Evolutionary conservation across 2,329 filamentous ascomycete species (phyloP).

Genomic region (Alternaria rosae): DNA sequence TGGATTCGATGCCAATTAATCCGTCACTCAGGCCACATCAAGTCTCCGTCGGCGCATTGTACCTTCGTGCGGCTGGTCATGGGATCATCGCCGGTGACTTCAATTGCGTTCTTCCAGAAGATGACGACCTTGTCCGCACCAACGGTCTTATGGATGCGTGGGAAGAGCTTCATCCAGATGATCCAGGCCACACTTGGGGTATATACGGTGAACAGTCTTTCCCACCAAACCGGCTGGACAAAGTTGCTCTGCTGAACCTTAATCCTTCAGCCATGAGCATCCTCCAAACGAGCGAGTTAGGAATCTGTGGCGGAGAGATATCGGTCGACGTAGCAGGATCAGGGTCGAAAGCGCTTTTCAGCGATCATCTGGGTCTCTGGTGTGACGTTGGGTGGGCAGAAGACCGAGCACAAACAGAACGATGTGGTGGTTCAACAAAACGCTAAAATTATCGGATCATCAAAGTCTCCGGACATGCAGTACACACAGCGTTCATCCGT

Average conservation of each 20-base stretch:
- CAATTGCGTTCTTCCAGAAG: conserved; percentile 7
- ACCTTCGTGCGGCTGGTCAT: conserved; percentile 1
- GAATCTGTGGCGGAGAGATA: neutral
- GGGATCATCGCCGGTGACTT: conserved; percentile 10
- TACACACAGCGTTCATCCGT: no score
- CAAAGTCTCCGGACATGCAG: neutral
- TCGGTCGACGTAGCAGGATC: neutral
- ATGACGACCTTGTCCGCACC: neutral
- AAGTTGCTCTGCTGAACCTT: conserved; percentile 1
- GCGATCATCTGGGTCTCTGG: conserved; percentile 12
- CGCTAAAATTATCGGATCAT: neutral
- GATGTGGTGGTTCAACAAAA: neutral
- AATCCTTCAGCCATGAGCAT: neutral
- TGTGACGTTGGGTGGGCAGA: conserved; percentile 2
- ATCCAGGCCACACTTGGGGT: conserved; percentile 9
- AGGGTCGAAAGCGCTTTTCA: neutral
- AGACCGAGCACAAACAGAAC: neutral
- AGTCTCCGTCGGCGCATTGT: neutral
- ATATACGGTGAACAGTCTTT: conserved; percentile 8
- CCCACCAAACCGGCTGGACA: conserved; percentile 4
- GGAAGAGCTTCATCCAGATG: neutral
- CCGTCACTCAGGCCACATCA: conserved; percentile 10
- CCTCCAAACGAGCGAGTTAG: conserved; percentile 1
- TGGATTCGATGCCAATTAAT: conserved; percentile 8
- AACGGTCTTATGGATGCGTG: conserved; percentile 7